Evolutionary conservation across 148 eudicot species (phyloP).

Genomic region (Persicaria tinctoria): DNA sequence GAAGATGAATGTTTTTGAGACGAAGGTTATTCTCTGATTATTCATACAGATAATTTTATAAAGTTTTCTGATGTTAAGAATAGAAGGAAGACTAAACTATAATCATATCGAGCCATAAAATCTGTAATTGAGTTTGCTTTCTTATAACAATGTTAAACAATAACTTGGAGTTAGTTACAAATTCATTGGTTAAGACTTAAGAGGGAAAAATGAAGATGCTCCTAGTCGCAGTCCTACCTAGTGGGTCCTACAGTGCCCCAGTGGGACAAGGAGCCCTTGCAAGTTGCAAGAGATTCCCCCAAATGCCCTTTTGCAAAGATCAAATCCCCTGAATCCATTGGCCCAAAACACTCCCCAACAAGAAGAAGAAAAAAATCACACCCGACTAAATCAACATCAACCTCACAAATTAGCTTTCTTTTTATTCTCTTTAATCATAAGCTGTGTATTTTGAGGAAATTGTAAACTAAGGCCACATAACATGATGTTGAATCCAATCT

Average conservation of each 20-base stretch:
- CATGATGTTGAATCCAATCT: conserved; percentile 23
- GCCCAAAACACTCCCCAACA: not conserved
- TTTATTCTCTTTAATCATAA: not conserved
- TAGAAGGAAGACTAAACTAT: too few species aligned
- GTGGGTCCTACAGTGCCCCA: not conserved
- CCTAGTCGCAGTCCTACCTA: not conserved
- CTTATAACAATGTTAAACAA: too few species aligned
- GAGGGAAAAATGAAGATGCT: not conserved
- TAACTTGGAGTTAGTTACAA: too few species aligned
- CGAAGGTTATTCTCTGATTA: too few species aligned
- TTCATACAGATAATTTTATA: too few species aligned
- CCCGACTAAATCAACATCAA: not conserved
- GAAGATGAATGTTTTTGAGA: too few species aligned
- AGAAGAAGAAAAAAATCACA: not conserved
- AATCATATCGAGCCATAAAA: too few species aligned
- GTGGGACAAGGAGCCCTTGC: not conserved
- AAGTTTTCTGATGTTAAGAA: too few species aligned
- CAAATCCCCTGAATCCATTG: not conserved
- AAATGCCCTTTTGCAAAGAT: not conserved
- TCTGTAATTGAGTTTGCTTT: too few species aligned
- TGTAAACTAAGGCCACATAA: conserved; percentile 27
- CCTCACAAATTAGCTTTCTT: not conserved
- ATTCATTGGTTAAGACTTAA: too few species aligned
- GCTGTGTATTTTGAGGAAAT: not conserved
- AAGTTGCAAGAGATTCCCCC: not conserved